Evolutionary conservation across 2,329 filamentous ascomycete species (phyloP).

Genomic region (Golovinomyces cichoracearum): DNA sequence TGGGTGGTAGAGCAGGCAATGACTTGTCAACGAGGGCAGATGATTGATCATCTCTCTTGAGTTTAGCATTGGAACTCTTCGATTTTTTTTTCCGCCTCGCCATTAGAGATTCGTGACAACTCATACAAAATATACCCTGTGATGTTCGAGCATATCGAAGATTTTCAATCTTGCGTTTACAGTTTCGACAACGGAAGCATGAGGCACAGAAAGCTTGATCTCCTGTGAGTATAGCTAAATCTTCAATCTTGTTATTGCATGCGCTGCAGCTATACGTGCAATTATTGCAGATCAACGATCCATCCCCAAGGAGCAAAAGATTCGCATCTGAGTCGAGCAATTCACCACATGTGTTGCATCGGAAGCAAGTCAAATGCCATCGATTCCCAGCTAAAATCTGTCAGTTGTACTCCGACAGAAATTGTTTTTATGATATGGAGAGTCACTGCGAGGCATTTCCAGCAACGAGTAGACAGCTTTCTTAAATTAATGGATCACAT

Average conservation of each 20-base stretch:
- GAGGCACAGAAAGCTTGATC: conserved; percentile 95
- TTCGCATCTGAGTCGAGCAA: conserved; percentile 96
- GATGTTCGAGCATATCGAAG: conserved; percentile 90
- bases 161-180: conserved; percentile 97
- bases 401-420: conserved; percentile 7
- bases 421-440: not conserved
- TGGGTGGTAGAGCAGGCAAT: conserved; percentile 66
- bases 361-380: conserved; percentile 98
- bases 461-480: not conserved
- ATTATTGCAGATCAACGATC: conserved; percentile 95
- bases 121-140: conserved; percentile 98
- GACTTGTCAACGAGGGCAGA: conserved; percentile 69
- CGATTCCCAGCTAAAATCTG: conserved; percentile 51
- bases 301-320: conserved; percentile 84
- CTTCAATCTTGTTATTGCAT: conserved; percentile 93
- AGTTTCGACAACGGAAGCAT: conserved; percentile 92
- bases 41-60: conserved; percentile 34
- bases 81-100: conserved; percentile 69
- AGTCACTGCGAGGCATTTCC: not conserved
- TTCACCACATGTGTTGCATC: conserved; percentile 84
- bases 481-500: conserved; percentile 15
- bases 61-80: conserved; percentile 36
- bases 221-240: conserved; percentile 85
- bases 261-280: conserved; percentile 97
- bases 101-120: conserved; percentile 91